phyloP scores from a whole-genome alignment of 2,329 filamentous ascomycete genomes.

The Botrytis porri region DNA sequence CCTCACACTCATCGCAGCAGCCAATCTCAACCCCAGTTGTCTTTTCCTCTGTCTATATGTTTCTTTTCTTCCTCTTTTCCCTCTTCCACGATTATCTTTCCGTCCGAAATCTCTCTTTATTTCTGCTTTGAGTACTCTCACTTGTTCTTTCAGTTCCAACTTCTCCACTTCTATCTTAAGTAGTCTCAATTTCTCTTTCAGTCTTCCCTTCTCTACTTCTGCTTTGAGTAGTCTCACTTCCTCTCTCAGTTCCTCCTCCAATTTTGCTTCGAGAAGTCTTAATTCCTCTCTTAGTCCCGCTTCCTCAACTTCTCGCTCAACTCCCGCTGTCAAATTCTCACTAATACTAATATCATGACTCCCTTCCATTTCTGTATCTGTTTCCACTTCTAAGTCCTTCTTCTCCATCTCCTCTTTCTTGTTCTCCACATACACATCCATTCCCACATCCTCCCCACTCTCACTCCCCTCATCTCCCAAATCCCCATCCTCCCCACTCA shows the following conservation, averaged over 20 bases:
- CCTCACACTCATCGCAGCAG: neutral
- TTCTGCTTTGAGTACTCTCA: neutral
- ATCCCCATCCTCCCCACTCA: neutral
- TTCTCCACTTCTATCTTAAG: too few relatives aligned
- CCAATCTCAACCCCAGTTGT: neutral
- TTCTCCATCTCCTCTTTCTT: too few relatives aligned
- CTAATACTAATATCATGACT: neutral
- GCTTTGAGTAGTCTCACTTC: too few relatives aligned
- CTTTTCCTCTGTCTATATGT: neutral
- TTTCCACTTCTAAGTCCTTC: too few relatives aligned
- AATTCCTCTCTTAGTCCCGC: too few relatives aligned
- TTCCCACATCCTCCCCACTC: neutral
- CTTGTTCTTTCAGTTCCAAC: too few relatives aligned
- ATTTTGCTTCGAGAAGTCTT: too few relatives aligned
- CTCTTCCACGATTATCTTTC: neutral
- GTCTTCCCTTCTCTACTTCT: neutral
- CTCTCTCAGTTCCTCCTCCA: too few relatives aligned
- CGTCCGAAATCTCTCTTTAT: neutral
- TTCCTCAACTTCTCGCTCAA: too few relatives aligned
- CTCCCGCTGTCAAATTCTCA: neutral
- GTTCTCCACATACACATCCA: neutral
- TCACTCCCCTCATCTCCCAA: neutral
- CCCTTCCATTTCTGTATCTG: accelerated
- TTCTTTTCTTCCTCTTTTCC: neutral
- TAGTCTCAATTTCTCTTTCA: too few relatives aligned